Conservation (phyloP, 345 rosid genomes). For the Dimocarpus longan region DNA sequence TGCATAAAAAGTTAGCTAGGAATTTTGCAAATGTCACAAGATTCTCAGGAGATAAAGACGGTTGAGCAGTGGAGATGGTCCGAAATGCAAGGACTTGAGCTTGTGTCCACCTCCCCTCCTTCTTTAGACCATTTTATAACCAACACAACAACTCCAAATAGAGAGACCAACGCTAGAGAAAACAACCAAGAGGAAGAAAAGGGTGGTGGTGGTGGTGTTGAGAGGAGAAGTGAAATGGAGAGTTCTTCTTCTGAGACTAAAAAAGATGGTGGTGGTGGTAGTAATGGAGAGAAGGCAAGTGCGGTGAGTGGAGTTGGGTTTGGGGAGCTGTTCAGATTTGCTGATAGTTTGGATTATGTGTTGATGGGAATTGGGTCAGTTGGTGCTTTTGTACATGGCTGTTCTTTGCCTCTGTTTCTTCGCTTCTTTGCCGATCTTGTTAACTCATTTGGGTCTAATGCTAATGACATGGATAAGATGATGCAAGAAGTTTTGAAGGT, state of each 20-base stretch:
- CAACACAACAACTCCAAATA: conserved; percentile 31
- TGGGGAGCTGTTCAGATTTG: conserved; percentile 89
- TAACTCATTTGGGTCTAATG: conserved; percentile 95
- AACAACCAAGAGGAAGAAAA: conserved; percentile 16
- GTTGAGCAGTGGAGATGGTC: conserved; percentile 96
- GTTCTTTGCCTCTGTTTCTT: conserved; percentile 88
- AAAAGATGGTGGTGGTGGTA: conserved; percentile 23
- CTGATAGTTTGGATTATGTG: conserved; percentile 88
- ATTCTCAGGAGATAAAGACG: conserved; percentile 64
- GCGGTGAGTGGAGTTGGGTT: conserved; percentile 69
- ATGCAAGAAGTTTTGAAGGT: conserved; percentile 97
- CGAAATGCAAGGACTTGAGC: conserved; percentile 99
- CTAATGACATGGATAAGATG: conserved; percentile 91
- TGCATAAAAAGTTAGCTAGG: conserved; percentile 49
- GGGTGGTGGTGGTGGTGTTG: conserved; percentile 13
- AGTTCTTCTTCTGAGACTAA: conserved; percentile 39
- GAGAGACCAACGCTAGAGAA: conserved; percentile 16
- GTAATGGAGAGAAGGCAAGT: conserved; percentile 45
- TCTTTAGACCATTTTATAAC: conserved; percentile 31
- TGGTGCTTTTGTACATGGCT: conserved; percentile 95
- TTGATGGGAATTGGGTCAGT: conserved; percentile 96
- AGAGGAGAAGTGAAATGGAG: conserved; percentile 54
- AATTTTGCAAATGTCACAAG: conserved; percentile 79
- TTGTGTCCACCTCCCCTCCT: conserved; percentile 42
- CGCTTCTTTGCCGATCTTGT: conserved; percentile 99